Evolutionary conservation across 805 yeast species (phyloP), one percentile per base, ranked within the genome.

Genomic region (Schwanniomyces vanrijiae): DNA sequence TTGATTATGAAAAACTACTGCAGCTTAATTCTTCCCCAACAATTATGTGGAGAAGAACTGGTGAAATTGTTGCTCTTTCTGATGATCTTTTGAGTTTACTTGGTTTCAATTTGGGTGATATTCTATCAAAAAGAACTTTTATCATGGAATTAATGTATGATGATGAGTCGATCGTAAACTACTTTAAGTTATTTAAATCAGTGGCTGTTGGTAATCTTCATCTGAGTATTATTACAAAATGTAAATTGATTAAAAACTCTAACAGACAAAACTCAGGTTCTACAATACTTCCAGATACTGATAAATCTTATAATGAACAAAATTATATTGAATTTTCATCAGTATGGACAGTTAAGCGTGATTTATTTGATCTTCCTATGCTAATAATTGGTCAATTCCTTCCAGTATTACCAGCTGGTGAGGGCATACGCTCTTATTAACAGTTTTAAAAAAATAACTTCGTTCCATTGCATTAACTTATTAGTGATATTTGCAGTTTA

Each of bases 261-360:
- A 42, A 35, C 14, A 55, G 64, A 37, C 34, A 35, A 46, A 49
- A 25, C 43, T 43, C 42, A 40, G 35, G 40, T 29, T 35, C 29
- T 35, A 43, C 37, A 34, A 20, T 37, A 9, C 18, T 44, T 25
- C 16, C 51, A 65, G 50, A 40, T 43, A 56, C 44, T 37, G 43
- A 24, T 33, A 44, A 42, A 9, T 48, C 19, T 65, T 66, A 45
- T 66, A 48, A 25, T 41, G 47, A 47, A n/a, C 39, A 44, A 31
- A 69, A 60, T 13, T 68, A 45, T 46, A 76, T 84, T 20, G 81
- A 81, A 49, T 87, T 90, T 56, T 84, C 90, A 34, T 82, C 89
- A 37, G 88, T 88, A 13, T 86, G 94, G 90, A 88, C 96, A 0
- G 89, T 88, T 13, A 86, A 86, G 54, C 71, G 94, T 54, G 96